Base-by-base conservation (phyloP, 2,329 filamentous ascomycete species). In the Penicillium expansum region DNA sequence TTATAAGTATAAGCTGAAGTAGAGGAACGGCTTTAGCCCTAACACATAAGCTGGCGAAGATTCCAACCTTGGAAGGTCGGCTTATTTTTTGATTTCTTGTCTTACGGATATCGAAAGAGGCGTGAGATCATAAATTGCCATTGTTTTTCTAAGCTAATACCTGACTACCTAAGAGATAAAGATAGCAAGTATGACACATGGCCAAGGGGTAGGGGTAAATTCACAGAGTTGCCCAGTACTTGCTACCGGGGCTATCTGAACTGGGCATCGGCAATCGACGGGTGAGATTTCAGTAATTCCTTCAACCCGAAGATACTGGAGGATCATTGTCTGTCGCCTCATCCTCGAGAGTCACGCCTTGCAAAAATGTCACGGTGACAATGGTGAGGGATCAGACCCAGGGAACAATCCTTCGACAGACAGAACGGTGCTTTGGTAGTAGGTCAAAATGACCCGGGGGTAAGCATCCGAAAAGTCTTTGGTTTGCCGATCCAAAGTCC, bases 131-230 rank as follows among this genome's bases (percentile, higher is more conserved):
- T 51, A 30, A 35, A 13, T 41, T 56, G 52, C 24, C 56, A 55
- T 58, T 35, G 33, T 45, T 38, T 43, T 32, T n/a, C 33, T 41
- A 11, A 52, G 35, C 59, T 59, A 61, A 58, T 44, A 48, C 56
- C 52, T 48, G 50, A 56, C 50, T 42, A 44, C 52, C 56, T 52
- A 49, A 59, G 33, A 37, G 37, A 55, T 55, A 53, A 41, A 47
- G 60, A 58, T 57, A 48, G 57, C 59, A 62, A 59, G 48, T 32
- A 62, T 50, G 39, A 52, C 52, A 56, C 56, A 52, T 56, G 57
- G 52, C 57, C 56, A 48, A 58, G 27, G 43, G 57, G 24, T 37
- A 47, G 49, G 48, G 58, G 22, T 20, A 54, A 56, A 61, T 57
- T 49, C 49, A 43, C 50, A 58, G 60, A 57, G 51, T 49, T 53